Evolutionary conservation across 805 yeast genomes (phyloP), one percentile per base, ranked within the genome.

Genomic region (Lipomyces yamadae): DNA sequence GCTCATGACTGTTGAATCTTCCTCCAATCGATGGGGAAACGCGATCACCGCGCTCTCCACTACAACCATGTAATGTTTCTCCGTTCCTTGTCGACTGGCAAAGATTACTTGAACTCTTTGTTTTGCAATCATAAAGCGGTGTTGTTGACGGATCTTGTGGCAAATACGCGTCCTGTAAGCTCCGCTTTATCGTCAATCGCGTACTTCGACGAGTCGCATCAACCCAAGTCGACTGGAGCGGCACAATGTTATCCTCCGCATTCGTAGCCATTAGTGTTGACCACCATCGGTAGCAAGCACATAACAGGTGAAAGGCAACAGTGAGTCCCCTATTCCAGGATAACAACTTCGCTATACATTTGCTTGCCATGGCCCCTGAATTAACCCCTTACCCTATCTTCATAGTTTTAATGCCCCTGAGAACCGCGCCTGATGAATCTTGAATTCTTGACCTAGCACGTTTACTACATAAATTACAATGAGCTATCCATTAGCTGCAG

Each of bases 141-240:
- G 48, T 42, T 15, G 24, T 2, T 18, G 48, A 10, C 15, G n/a
- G 7, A n/a, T 6, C 29, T 39, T 24, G 11, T 15, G 59, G 57
- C 15, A 4, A 35, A 8, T 24, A 34, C 30, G 54, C 29, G 42
- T 56, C 34, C 59, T 24, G 42, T n/a, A 29, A 7, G 29, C 48
- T 56, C 15, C 55, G 59, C 59, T n/a, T 56, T 1, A 35, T 56
- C 34, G 56, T 56, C 48, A 56, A 56, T 13, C 42, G 48, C 24
- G 33, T 33, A 32, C 59, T 56, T 11, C 32, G 42, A 11, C 55
- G 55, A 13, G 30, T 11, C 55, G 55, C 15, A 32, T 52, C 35
- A 33, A 52, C 55, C 55, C 55, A 52, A 18, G 29, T 52, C 24
- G 55, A 52, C 34, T 52, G 55, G 13, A 52, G 6, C 15, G 10